Percentiles rank a stretch among this genome's conserved stretches.
These are phyloP conservation scores for Eucalyptus erythrocorys DNA, from an alignment of 345 rosid genomes.

Conservation along the genomic window DNA sequence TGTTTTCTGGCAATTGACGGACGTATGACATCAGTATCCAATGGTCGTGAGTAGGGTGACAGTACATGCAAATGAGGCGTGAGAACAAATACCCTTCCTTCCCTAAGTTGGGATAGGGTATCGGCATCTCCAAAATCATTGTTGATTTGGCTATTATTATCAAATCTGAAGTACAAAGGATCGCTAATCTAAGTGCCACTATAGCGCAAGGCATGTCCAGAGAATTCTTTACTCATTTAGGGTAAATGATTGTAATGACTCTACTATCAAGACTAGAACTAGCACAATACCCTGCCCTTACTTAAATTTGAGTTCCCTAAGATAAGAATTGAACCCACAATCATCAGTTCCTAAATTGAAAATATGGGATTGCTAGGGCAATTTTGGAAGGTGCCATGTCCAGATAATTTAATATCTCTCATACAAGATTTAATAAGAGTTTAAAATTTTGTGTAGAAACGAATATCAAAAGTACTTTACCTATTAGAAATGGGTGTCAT, in stretches of 20 bases:
- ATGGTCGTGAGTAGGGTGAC: neutral
- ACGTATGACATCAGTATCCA: too few relatives aligned
- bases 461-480: neutral
- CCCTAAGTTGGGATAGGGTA: neutral
- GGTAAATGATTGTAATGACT: neutral
- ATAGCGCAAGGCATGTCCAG: neutral
- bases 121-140: neutral
- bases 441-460: neutral
- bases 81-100: neutral
- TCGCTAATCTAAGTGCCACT: neutral
- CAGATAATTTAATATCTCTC: neutral
- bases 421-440: neutral
- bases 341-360: neutral
- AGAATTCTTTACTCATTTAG: too few relatives aligned
- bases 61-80: neutral
- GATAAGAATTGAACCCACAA: neutral
- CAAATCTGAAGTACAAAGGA: neutral
- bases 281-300: neutral
- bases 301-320: neutral
- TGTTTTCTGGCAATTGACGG: too few relatives aligned
- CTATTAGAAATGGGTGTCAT: neutral
- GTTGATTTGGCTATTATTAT: neutral
- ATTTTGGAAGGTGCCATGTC: neutral
- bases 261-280: neutral
- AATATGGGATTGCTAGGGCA: neutral